Conservation (phyloP, 495 filamentous ascomycete species). For the Friedmanniomyces endolithicus region DNA sequence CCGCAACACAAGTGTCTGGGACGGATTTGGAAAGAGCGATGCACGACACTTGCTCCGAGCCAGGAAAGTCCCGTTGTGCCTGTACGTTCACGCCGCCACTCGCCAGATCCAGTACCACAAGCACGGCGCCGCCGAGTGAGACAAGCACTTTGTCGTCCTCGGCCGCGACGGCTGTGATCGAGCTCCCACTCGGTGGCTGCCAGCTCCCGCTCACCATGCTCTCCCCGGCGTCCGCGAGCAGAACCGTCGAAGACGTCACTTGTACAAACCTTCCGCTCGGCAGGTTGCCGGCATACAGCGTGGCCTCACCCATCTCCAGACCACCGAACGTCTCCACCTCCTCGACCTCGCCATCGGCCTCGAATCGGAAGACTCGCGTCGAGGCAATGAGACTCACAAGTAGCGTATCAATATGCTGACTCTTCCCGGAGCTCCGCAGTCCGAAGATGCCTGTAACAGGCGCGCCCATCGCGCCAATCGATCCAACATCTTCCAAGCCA, state of each 20-base stretch:
- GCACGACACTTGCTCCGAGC: constrained; percentile 65
- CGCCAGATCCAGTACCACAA: constrained; percentile 54
- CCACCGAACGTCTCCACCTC: constrained; percentile 65
- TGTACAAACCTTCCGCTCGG: constrained; percentile 39
- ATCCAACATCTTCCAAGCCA: constrained; percentile 75
- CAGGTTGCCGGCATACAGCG: constrained; percentile 57
- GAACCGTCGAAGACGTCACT: constrained; percentile 53
- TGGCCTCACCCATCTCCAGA: constrained; percentile 54
- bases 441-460: constrained; percentile 60
- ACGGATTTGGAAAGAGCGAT: constrained; percentile 50
- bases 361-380: constrained; percentile 72
- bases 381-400: constrained; percentile 72
- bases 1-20: constrained; percentile 52
- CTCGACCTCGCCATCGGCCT: constrained; percentile 63
- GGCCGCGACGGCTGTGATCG: constrained; percentile 68
- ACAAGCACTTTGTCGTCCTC: constrained; percentile 57
- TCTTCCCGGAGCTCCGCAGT: constrained; percentile 39
- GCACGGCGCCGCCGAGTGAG: constrained; percentile 53
- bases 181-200: constrained; percentile 41
- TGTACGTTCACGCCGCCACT: constrained; percentile 40
- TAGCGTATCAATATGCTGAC: constrained; percentile 52
- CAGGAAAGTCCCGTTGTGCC: constrained; percentile 42
- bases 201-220: constrained; percentile 58
- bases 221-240: constrained; percentile 54
- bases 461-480: constrained; percentile 61